Conservation (phyloP, 2,329 filamentous ascomycete genomes). For the Akanthomyces uredinophilus region DNA sequence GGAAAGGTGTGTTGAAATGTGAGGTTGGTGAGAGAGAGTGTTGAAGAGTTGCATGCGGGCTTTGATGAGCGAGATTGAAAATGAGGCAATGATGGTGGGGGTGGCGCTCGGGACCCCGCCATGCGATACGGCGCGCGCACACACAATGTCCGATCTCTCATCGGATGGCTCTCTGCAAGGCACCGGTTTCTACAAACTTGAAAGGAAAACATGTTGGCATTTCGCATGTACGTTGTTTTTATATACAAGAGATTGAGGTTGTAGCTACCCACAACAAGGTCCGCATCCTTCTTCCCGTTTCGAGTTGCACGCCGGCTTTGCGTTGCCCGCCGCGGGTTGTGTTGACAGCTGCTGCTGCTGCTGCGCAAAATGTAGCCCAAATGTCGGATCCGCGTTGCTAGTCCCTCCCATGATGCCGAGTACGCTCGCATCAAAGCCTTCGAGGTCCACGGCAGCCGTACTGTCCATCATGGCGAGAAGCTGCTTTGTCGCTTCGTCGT, state of each 20-base stretch:
- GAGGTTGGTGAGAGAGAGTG: background rate
- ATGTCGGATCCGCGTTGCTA: background rate
- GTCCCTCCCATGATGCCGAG: background rate
- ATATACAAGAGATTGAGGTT: background rate
- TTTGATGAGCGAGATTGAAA: background rate
- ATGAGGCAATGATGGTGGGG: too few relatives aligned
- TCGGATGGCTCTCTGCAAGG: too few relatives aligned
- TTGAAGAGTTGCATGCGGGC: too few relatives aligned
- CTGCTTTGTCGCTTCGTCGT: conserved; percentile 3
- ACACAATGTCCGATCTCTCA: too few relatives aligned
- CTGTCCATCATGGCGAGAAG: conserved; percentile 8
- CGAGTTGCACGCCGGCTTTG: background rate
- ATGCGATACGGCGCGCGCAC: too few relatives aligned
- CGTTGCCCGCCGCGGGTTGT: background rate
- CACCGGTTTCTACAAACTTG: too few relatives aligned
- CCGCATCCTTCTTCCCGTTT: background rate
- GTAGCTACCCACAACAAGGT: conserved; percentile 2
- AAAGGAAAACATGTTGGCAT: background rate
- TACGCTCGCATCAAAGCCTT: background rate
- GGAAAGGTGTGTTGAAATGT: background rate
- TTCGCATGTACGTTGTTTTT: background rate
- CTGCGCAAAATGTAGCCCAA: background rate
- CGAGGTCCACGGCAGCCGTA: background rate
- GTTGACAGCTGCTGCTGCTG: too few relatives aligned
- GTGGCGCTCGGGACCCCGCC: too few relatives aligned